A percentile compares a stretch with the other conserved stretches of the same genome.
phyloP scores from a whole-genome alignment of 768 basidiomycete genomes.

The Mycena leptocephala region DNA sequence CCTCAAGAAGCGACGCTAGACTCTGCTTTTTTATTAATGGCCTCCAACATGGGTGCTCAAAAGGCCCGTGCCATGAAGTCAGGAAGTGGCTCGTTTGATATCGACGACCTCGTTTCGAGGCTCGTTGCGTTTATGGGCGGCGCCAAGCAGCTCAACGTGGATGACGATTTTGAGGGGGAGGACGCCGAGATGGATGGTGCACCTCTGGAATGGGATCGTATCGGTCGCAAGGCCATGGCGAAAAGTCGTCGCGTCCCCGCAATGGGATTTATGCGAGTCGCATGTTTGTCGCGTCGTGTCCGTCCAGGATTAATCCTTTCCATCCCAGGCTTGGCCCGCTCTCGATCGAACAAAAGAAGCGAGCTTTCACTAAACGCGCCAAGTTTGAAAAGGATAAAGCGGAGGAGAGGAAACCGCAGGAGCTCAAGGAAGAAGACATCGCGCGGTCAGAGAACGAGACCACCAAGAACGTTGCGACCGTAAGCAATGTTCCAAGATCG shows the following conservation, averaged over 20 bases:
- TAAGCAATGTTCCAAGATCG: conserved; percentile 53
- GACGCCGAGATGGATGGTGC: conserved; percentile 61
- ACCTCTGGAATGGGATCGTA: conserved; percentile 85
- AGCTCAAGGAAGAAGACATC: conserved; percentile 89
- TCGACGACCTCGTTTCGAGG: conserved; percentile 90
- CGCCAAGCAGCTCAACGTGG: conserved; percentile 61
- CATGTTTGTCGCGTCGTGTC: not conserved
- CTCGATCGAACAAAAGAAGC: conserved; percentile 88
- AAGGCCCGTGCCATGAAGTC: conserved; percentile 95
- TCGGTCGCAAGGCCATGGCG: conserved; percentile 88
- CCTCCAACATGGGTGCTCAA: conserved; percentile 85
- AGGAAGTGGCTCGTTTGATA: conserved; percentile 90
- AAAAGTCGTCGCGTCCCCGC: conserved; percentile 86
- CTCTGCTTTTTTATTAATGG: conserved; percentile 83
- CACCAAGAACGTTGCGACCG: conserved; percentile 85
- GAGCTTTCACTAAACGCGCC: conserved; percentile 71
- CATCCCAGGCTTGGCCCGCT: conserved; percentile 91
- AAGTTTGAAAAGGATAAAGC: conserved; percentile 83
- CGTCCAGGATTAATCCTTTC: conserved; percentile 31
- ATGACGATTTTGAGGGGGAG: conserved; percentile 69
- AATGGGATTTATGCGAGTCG: conserved; percentile 89
- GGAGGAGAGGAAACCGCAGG: conserved; percentile 80
- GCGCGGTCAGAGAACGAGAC: conserved; percentile 91
- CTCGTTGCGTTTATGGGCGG: conserved; percentile 87
- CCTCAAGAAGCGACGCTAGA: conserved; percentile 94